Conservation (phyloP, 2,329 filamentous ascomycete genomes). For the Botrytis hyacinthi region DNA sequence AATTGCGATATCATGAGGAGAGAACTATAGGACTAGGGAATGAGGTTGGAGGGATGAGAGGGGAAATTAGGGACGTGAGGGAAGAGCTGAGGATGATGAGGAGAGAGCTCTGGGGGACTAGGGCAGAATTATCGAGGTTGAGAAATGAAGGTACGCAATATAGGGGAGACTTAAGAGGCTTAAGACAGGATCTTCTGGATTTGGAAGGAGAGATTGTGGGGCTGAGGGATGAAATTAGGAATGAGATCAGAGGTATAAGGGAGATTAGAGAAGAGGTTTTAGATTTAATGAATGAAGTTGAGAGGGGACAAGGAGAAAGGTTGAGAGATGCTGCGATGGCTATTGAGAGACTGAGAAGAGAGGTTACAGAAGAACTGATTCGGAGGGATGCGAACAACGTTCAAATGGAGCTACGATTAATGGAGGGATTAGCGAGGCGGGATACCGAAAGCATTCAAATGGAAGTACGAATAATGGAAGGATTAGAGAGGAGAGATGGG, state of each 20-base stretch:
- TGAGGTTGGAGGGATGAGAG: not conserved
- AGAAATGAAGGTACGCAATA: not conserved
- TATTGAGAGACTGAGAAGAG: not conserved
- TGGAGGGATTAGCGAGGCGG: not conserved
- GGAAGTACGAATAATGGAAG: not conserved
- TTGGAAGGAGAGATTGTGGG: not conserved
- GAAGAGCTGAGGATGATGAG: not conserved
- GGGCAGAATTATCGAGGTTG: not conserved
- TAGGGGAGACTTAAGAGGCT: not conserved
- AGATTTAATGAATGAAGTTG: not conserved
- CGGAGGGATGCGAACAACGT: not conserved
- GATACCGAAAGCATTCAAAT: not conserved
- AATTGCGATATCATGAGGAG: not conserved
- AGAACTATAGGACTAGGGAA: not conserved
- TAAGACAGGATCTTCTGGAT: not conserved
- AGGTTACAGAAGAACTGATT: not conserved
- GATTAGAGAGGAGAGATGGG: not conserved
- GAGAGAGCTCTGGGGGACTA: not conserved
- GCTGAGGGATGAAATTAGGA: not conserved
- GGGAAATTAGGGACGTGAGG: not conserved
- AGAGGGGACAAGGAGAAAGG: not conserved
- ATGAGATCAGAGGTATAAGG: not conserved
- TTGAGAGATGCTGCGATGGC: not conserved
- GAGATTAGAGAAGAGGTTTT: not conserved
- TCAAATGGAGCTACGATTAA: not conserved